These are phyloP conservation scores for Vanrija sp. DNA, from an alignment of 1,284 basidiomycete species.

Conservation along the genomic window DNA sequence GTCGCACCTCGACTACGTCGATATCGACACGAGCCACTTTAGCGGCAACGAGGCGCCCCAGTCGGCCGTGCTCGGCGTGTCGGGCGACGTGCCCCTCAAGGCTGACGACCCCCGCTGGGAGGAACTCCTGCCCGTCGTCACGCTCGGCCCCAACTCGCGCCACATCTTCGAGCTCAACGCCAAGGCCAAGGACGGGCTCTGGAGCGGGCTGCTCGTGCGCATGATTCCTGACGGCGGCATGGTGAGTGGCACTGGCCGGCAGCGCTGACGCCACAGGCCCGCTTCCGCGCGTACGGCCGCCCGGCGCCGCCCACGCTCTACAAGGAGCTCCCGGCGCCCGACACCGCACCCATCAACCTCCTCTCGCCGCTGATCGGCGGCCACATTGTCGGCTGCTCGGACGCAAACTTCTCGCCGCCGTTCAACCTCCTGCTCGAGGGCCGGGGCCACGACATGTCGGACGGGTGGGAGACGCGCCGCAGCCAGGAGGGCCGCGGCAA, in stretches of 20 bases:
- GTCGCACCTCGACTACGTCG: conserved; percentile 76
- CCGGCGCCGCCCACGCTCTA: conserved; percentile 55
- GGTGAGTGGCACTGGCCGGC: conserved; percentile 54
- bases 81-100: conserved; percentile 34
- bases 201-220: conserved; percentile 83
- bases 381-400: conserved; percentile 54
- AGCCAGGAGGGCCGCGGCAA: conserved; percentile 68
- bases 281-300: conserved; percentile 83
- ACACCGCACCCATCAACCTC: conserved; percentile 61
- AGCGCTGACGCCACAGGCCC: conserved; percentile 56
- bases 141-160: conserved; percentile 73
- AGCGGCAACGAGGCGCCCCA: conserved; percentile 90
- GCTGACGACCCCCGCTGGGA: conserved; percentile 55
- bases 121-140: conserved; percentile 69
- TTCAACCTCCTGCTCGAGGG: conserved; percentile 88
- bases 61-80: conserved; percentile 66
- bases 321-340: conserved; percentile 52
- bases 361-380: conserved; percentile 89
- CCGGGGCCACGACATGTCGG: conserved; percentile 86
- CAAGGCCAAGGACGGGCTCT: conserved; percentile 51
- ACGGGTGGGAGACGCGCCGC: conserved; percentile 97
- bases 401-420: conserved; percentile 93
- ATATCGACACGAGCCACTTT: conserved; percentile 94
- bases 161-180: conserved; percentile 67
- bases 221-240: conserved; percentile 98